A percentile compares a stretch with the other conserved stretches of the same genome.
Evolutionary conservation across 2,329 filamentous ascomycete genomes (phyloP).

Genomic region (Grosmannia serpens): DNA sequence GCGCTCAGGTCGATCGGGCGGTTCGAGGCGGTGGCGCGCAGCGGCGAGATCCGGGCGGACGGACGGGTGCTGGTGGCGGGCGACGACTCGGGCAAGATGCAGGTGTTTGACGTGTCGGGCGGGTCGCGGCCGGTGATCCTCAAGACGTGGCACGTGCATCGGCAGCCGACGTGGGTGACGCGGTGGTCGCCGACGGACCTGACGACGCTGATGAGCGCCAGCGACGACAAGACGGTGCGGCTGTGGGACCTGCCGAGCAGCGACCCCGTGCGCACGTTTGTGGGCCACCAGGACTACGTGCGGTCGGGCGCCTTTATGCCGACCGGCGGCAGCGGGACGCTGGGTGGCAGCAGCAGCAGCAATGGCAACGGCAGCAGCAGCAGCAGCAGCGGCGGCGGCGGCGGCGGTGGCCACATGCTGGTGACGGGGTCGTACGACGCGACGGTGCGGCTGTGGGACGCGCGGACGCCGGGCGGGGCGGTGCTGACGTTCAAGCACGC

Average conservation of each 20-base stretch:
- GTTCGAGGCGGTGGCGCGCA: conserved; percentile 84
- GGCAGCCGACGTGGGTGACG: conserved; percentile 86
- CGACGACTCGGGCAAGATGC: conserved; percentile 82
- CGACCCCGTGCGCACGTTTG: conserved; percentile 63
- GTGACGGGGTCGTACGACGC: conserved; percentile 91
- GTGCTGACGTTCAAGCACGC: conserved; percentile 94
- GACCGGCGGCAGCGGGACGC: conserved; percentile 40
- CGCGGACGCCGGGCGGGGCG: conserved; percentile 52
- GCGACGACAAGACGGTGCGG: conserved; percentile 85
- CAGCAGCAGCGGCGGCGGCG: background rate
- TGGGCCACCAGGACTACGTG: conserved; percentile 88
- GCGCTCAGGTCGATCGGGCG: conserved; percentile 87
- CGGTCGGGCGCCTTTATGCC: conserved; percentile 80
- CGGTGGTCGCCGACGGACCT: conserved; percentile 84
- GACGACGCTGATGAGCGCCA: conserved; percentile 77
- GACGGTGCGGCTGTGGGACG: conserved; percentile 89
- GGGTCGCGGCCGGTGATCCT: conserved; percentile 69
- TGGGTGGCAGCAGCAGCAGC: background rate
- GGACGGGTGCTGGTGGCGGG: conserved; percentile 82
- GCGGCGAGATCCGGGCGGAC: conserved; percentile 79
- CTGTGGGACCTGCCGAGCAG: conserved; percentile 87
- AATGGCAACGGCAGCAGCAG: background rate
- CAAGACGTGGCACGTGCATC: conserved; percentile 90
- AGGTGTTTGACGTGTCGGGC: conserved; percentile 75
- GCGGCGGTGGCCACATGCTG: conserved; percentile 50